Percentiles rank a stretch among this genome's conserved stretches.
These are phyloP conservation scores for Pseudophaeomoniella oleicola DNA, from an alignment of 2,329 filamentous ascomycete genomes.

Conservation along the genomic window DNA sequence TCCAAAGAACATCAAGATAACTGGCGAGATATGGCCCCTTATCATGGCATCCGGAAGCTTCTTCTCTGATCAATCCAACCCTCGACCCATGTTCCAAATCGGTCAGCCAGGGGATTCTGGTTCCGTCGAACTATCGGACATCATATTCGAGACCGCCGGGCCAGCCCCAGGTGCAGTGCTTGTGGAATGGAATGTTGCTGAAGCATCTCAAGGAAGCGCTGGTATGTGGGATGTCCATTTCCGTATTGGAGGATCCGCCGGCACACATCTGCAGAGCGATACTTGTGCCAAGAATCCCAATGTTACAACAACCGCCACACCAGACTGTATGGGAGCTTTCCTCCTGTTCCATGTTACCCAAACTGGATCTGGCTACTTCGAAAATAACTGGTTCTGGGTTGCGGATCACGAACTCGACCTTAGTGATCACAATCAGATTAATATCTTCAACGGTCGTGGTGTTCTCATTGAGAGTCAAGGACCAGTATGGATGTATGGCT, in stretches of 20 bases:
- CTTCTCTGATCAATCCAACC: conserved; percentile 63
- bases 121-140: conserved; percentile 71
- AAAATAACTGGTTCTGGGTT: conserved; percentile 86
- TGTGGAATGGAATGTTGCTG: conserved; percentile 73
- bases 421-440: conserved; percentile 48
- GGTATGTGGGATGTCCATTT: conserved; percentile 96
- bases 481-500: conserved; percentile 69
- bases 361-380: conserved; percentile 55
- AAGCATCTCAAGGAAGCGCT: conserved; percentile 46
- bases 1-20: conserved; percentile 67
- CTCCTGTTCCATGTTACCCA: conserved; percentile 43
- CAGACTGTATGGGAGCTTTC: conserved; percentile 61
- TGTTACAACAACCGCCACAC: conserved; percentile 42
- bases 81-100: conserved; percentile 72
- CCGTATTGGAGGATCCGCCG: conserved; percentile 74
- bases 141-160: conserved; percentile 74
- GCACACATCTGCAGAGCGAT: conserved; percentile 67
- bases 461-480: conserved; percentile 61
- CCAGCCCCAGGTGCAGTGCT: conserved; percentile 76
- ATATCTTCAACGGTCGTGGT: conserved; percentile 77
- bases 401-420: conserved; percentile 81
- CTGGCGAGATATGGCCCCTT: conserved; percentile 81
- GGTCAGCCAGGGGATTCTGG: conserved; percentile 65
- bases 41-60: conserved; percentile 66
- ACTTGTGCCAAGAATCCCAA: conserved; percentile 39